Percentiles rank a stretch among this genome's conserved stretches.
Conservation (phyloP, 345 rosid species). For the Mercurialis annua region DNA sequence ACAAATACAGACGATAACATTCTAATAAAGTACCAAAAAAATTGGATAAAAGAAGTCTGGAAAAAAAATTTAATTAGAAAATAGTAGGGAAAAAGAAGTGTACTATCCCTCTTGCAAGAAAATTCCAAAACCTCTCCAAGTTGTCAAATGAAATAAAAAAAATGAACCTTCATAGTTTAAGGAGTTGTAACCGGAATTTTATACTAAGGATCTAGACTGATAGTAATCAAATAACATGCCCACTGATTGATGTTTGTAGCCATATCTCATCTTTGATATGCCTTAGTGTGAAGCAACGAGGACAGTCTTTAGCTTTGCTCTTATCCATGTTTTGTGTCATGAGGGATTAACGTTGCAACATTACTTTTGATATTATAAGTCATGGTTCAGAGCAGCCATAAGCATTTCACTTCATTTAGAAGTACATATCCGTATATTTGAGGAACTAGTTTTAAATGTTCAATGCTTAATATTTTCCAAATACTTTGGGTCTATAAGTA, state of each 20-base stretch:
- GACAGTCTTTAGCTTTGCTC: background rate
- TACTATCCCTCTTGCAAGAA: background rate
- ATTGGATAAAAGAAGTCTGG: background rate
- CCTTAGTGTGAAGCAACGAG: background rate
- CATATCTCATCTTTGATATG: background rate
- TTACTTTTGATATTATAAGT: background rate
- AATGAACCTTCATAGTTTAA: background rate
- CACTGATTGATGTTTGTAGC: background rate
- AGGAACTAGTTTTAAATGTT: background rate
- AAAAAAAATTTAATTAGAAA: background rate
- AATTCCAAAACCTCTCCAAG: conserved; percentile 3
- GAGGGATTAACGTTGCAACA: background rate
- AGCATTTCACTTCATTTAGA: background rate
- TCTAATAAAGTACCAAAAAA: too few relatives aligned
- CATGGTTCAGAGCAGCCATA: background rate
- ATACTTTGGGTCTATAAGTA: background rate
- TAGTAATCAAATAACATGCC: background rate
- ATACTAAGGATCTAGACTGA: background rate
- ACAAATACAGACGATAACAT: background rate
- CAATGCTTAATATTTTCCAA: background rate
- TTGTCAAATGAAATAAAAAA: background rate
- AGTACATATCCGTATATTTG: background rate
- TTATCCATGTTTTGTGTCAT: background rate
- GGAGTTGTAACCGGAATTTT: background rate
- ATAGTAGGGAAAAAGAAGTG: too few relatives aligned